phyloP scores from a whole-genome alignment of 495 filamentous ascomycete genomes.

The Opeltia flavorubescens region DNA sequence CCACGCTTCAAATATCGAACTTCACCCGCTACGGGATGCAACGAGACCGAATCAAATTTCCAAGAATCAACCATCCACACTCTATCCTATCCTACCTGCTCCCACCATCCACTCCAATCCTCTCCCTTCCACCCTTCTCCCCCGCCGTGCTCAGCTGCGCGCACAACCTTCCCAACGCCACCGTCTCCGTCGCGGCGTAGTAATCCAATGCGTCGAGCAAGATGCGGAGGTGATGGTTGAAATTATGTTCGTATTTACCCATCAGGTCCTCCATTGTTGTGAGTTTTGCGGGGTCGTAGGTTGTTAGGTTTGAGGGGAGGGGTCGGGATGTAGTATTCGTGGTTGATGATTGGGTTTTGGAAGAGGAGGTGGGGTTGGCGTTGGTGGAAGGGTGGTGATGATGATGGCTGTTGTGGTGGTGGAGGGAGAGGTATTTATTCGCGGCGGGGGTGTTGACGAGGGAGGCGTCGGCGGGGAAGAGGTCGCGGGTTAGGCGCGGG shows the following conservation, averaged over 20 bases:
- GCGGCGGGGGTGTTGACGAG: conserved; percentile 32
- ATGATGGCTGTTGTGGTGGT: conserved; percentile 13
- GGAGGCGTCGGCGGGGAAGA: conserved; percentile 65
- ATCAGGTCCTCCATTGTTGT: conserved; percentile 73
- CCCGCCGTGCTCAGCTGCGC: conserved; percentile 61
- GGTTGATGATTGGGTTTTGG: conserved; percentile 11
- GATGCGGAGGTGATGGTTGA: conserved; percentile 79
- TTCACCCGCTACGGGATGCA: too few species aligned
- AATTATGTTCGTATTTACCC: conserved; percentile 80
- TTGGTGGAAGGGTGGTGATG: conserved; percentile 1
- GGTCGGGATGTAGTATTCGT: conserved; percentile 20
- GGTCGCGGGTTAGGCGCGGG: conserved; percentile 52
- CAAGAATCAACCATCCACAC: too few species aligned
- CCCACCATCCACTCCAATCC: neutral
- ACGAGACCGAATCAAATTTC: too few species aligned
- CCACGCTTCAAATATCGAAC: too few species aligned
- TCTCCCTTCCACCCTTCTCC: conserved; percentile 41
- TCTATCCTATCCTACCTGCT: too few species aligned
- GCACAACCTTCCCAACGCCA: conserved; percentile 77
- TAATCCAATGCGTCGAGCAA: conserved; percentile 88
- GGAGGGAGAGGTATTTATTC: conserved; percentile 7
- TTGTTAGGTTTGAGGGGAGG: conserved; percentile 16
- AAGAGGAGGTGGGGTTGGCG: conserved; percentile 9
- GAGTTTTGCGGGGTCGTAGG: conserved; percentile 48
- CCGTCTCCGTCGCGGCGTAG: conserved; percentile 93